Conservation (phyloP, 1,139 yeast species). For the Blastobotrys ciferrii region DNA sequence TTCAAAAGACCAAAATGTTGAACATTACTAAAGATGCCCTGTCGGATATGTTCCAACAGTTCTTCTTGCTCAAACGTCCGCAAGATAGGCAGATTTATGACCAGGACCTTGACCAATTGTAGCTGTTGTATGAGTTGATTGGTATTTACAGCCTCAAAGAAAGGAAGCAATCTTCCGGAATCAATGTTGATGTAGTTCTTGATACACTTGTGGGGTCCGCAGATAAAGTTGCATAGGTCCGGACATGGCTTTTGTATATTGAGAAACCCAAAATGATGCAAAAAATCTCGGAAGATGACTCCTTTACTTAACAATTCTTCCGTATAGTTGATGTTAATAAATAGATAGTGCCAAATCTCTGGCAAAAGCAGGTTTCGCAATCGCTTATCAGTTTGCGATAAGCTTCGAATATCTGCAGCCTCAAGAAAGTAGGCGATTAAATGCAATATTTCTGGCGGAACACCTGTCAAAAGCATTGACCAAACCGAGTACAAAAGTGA, state of each 20-base stretch:
- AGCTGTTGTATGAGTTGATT: neutral
- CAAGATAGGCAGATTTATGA: neutral
- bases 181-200: constrained; percentile 1
- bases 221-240: neutral
- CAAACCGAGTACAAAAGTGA: neutral
- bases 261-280: neutral
- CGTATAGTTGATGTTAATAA: constrained; percentile 2
- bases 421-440: constrained; percentile 2
- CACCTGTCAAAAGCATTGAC: neutral
- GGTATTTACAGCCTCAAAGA: neutral
- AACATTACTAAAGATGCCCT: neutral
- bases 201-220: constrained; percentile 4
- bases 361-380: neutral
- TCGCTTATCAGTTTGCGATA: neutral
- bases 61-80: neutral
- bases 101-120: neutral
- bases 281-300: constrained; percentile 1
- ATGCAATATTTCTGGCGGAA: constrained; percentile 1
- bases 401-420: neutral
- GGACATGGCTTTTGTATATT: constrained; percentile 1
- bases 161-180: neutral
- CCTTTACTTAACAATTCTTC: constrained; percentile 2
- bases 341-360: constrained; percentile 3
- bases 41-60: neutral
- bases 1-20: constrained; percentile 3